Evolutionary conservation across 805 yeast genomes (phyloP).

Genomic region (Starmerella tilneyi): DNA sequence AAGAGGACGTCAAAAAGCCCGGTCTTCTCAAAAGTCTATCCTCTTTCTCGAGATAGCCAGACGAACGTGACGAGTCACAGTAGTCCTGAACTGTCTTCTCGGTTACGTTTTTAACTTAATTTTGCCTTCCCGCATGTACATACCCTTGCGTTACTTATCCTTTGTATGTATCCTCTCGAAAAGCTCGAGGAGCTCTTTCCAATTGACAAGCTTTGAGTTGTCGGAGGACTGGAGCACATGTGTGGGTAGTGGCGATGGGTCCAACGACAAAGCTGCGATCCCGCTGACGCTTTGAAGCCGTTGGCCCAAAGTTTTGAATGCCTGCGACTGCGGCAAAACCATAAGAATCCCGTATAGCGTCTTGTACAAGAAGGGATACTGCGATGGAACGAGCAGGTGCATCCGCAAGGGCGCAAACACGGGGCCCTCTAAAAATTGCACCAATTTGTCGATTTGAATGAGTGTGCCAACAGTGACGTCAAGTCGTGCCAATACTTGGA

Average conservation of each 20-base stretch:
- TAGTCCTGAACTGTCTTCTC: too few species aligned
- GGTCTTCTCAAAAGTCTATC: constrained; percentile 17
- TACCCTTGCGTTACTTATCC: background rate
- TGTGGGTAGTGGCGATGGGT: constrained; percentile 17
- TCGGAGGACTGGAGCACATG: constrained; percentile 6
- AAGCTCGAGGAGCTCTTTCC: constrained; percentile 32
- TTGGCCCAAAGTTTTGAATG: constrained; percentile 70
- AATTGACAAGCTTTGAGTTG: constrained; percentile 24
- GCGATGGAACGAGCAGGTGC: constrained; percentile 80
- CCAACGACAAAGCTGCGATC: constrained; percentile 30
- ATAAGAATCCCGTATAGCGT: constrained; percentile 85
- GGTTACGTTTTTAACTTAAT: background rate
- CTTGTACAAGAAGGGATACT: constrained; percentile 68
- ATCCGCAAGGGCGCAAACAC: constrained; percentile 77
- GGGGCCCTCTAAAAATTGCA: constrained; percentile 85
- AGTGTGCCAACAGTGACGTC: constrained; percentile 71
- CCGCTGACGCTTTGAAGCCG: constrained; percentile 51
- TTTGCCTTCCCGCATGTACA: background rate
- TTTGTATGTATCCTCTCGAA: background rate
- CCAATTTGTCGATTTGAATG: constrained; percentile 78
- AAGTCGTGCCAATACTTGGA: constrained; percentile 68
- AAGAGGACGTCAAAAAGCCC: constrained; percentile 19
- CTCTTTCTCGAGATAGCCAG: background rate
- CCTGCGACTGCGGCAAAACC: constrained; percentile 89
- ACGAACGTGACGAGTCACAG: too few species aligned